Evolutionary conservation across 768 basidiomycete genomes (phyloP).

Genomic region (Kwoniella botswanensis): DNA sequence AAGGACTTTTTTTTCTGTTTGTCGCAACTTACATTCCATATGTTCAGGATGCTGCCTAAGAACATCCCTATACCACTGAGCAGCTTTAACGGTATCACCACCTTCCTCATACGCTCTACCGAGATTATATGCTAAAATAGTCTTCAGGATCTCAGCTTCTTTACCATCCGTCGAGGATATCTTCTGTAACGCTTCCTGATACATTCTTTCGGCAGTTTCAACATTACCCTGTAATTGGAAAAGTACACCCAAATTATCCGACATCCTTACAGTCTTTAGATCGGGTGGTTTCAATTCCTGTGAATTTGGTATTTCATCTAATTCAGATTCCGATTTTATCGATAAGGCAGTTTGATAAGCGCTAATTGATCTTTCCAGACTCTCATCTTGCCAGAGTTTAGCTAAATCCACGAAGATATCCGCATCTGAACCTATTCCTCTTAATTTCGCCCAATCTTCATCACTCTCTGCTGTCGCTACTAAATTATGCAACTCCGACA

Average conservation of each 20-base stretch:
- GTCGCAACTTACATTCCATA: constrained; percentile 74
- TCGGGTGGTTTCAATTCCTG: constrained; percentile 22
- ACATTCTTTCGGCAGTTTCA: constrained; percentile 51
- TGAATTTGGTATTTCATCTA: constrained; percentile 46
- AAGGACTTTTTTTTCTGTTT: neutral
- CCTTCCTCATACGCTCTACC: constrained; percentile 88
- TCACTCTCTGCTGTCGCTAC: constrained; percentile 64
- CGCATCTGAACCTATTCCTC: constrained; percentile 73
- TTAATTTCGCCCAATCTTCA: constrained; percentile 57
- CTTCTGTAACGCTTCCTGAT: constrained; percentile 50
- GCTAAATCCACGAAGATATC: constrained; percentile 92
- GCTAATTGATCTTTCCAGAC: constrained; percentile 71
- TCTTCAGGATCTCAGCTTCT: constrained; percentile 64
- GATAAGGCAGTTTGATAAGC: constrained; percentile 76
- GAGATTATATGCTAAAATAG: constrained; percentile 86
- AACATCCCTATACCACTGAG: constrained; percentile 84
- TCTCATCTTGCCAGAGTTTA: constrained; percentile 82
- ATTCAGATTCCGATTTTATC: constrained; percentile 64
- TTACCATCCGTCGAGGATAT: constrained; percentile 39
- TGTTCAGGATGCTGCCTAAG: constrained; percentile 92
- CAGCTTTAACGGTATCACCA: constrained; percentile 73
- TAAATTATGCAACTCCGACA: constrained; percentile 63
- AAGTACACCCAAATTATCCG: constrained; percentile 81
- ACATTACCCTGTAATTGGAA: constrained; percentile 68
- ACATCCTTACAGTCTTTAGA: constrained; percentile 67